phyloP scores from a whole-genome alignment of 495 filamentous ascomycete genomes.

The Amniculicola lignicola region DNA sequence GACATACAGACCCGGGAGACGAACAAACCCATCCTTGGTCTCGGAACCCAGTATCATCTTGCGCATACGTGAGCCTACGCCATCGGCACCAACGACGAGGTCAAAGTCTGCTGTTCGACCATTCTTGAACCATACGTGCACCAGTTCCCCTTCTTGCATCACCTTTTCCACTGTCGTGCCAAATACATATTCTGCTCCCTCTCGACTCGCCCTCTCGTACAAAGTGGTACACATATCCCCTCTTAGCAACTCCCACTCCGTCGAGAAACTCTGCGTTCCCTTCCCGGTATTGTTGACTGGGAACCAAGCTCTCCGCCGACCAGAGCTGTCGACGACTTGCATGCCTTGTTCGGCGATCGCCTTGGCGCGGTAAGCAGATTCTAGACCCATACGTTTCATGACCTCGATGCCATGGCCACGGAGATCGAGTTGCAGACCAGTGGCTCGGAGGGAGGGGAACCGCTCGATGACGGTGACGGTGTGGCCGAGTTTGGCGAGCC shows the following conservation, averaged over 20 bases:
- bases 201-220: constrained; percentile 40
- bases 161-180: constrained; percentile 28
- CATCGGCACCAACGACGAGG: constrained; percentile 35
- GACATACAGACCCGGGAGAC: constrained; percentile 17
- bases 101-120: constrained; percentile 24
- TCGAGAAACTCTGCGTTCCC: constrained; percentile 40
- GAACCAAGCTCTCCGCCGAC: constrained; percentile 36
- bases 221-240: constrained; percentile 44
- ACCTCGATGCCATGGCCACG: constrained; percentile 44
- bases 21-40: neutral
- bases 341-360: constrained; percentile 41
- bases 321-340: constrained; percentile 38
- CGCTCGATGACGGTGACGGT: constrained; percentile 46
- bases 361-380: constrained; percentile 31
- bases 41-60: constrained; percentile 1
- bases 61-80: constrained; percentile 22
- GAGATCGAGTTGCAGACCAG: constrained; percentile 46
- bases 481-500: constrained; percentile 31
- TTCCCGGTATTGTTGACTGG: constrained; percentile 38
- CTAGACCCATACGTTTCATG: constrained; percentile 44
- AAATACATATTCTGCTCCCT: constrained; percentile 40
- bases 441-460: constrained; percentile 37
- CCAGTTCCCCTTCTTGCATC: constrained; percentile 19
- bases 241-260: constrained; percentile 50
- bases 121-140: constrained; percentile 28